Base-by-base conservation (phyloP, 768 basidiomycete genomes). In the Auricularia cornea region DNA sequence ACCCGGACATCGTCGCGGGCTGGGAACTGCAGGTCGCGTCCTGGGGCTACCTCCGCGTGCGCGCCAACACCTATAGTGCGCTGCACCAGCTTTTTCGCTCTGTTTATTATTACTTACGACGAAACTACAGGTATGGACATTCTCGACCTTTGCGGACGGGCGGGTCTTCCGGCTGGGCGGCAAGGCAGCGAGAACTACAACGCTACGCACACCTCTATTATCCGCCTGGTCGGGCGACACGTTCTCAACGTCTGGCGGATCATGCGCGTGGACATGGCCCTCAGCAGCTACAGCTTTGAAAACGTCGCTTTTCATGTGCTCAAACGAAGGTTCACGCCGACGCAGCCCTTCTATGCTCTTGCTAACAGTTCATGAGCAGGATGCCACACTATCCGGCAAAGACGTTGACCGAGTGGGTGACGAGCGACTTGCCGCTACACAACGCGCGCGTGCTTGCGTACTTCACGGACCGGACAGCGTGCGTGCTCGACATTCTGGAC, bases 231-330 rank as follows among this genome's bases (percentile, higher is more conserved):
- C 26, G 97, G 97, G 0, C 81, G 97, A 20, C 95, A 99, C 71
- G 89, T 96, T 35, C 78, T 99, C 57, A 97, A 98, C 68, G 75
- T 92, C 16, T 98, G 94, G 94, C 80, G 94, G 62, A 84, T 98
- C 60, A 90, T 98, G 83, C 86, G 93, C 35, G 84, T 85, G 1
- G 96, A 98, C 68, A 83, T 86, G 64, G 85, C 81, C 23, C 74
- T 98, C 61, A 83, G 80, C 38, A 85, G 83, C 64, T 94, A 98
- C 73, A 86, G 90, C 0, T 89, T 98, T 66, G 96, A 98, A 75
- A 93, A 95, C 67, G 87, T 92, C 0, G 90, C 80, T 0, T 94
- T 93, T 70, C 86, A 96, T 66, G 70, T 95, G 23, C 77, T 99
- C 5, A 83, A 81, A 51, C 79, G 80, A 73, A 81, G 95, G 96